These are phyloP conservation scores for Rhynchosporium secalis DNA, from an alignment of 2,329 filamentous ascomycete genomes.

Conservation along the genomic window DNA sequence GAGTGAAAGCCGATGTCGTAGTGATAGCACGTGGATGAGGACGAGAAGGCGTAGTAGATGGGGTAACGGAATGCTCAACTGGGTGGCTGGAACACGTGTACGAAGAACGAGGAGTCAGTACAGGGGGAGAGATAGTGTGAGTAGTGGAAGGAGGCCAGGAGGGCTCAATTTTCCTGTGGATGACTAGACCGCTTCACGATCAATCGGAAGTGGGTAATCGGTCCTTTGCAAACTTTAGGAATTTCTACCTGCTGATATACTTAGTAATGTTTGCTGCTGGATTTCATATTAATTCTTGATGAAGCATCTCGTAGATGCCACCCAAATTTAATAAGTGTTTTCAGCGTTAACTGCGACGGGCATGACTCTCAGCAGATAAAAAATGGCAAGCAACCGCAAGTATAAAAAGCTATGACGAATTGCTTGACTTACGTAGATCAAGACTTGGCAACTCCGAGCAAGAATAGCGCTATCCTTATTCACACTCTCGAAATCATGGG, in stretches of 20 bases:
- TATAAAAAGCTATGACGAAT: no score
- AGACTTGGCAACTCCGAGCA: constrained; percentile 17
- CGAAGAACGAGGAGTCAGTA: constrained; percentile 6
- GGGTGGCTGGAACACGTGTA: not conserved
- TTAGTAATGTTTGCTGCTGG: no score
- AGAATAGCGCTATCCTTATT: constrained; percentile 43
- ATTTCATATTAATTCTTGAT: no score
- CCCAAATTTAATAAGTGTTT: no score
- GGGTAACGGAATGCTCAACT: not conserved
- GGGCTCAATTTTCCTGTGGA: constrained; percentile 10
- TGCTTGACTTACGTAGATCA: not conserved
- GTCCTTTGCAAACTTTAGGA: no score
- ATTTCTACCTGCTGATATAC: no score
- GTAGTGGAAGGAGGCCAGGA: constrained; percentile 10
- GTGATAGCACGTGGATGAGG: constrained; percentile 13
- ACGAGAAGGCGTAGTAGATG: constrained; percentile 3
- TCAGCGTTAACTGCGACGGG: no score
- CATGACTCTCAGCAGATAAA: no score
- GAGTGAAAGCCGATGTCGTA: constrained; percentile 13
- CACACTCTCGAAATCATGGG: constrained; percentile 51
- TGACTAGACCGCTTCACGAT: constrained; percentile 41
- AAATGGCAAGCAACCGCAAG: no score
- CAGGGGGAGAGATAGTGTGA: constrained; percentile 7
- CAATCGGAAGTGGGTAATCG: no score
- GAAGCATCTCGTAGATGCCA: no score